Conservation (phyloP, 768 basidiomycete genomes). For the Amanita muscaria region DNA sequence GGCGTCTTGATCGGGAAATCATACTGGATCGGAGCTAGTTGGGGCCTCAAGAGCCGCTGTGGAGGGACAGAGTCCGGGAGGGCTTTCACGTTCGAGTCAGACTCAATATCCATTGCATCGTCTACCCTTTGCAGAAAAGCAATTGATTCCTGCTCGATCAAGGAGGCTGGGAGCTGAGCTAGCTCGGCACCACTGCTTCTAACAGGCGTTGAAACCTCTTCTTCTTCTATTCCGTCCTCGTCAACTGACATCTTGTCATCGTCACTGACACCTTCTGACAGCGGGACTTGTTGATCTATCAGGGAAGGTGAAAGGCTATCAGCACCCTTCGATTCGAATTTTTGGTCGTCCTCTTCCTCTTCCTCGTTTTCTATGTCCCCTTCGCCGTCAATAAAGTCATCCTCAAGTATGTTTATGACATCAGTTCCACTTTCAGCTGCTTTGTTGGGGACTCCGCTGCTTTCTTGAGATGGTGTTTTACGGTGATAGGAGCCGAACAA, state of each 20-base stretch:
- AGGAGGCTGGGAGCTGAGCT: neutral
- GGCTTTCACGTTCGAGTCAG: neutral
- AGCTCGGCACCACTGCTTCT: neutral
- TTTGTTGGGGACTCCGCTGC: neutral
- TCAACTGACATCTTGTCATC: constrained; percentile 1
- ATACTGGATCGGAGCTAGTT: constrained; percentile 10
- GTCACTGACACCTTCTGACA: neutral
- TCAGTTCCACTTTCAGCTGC: constrained; percentile 4
- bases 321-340: neutral
- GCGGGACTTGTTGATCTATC: neutral
- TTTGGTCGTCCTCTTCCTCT: constrained; percentile 5
- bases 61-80: neutral
- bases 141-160: neutral
- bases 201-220: neutral
- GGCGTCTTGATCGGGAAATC: neutral
- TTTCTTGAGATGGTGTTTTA: constrained; percentile 10
- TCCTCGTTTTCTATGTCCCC: constrained; percentile 14
- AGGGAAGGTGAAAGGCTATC: neutral
- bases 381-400: constrained; percentile 11
- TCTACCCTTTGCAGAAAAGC: neutral
- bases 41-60: neutral
- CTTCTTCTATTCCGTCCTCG: neutral
- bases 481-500: constrained; percentile 24
- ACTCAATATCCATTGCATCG: constrained; percentile 1
- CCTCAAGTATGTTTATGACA: constrained; percentile 11